Base-by-base conservation (phyloP, 768 basidiomycete genomes). In the Amanita thiersii region DNA sequence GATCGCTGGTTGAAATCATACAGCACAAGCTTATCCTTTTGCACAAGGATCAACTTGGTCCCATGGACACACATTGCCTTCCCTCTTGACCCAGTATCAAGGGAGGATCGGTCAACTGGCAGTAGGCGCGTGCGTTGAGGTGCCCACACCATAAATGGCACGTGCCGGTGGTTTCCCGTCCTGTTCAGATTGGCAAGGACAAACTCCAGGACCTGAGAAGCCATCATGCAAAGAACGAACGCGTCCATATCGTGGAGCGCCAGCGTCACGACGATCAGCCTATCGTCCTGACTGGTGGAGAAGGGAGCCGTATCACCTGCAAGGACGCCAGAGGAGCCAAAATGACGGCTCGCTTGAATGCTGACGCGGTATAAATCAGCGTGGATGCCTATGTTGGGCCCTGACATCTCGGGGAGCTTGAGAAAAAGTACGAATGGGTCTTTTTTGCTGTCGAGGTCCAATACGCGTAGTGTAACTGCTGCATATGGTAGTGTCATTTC, bases 1-100 rank as follows among this genome's bases (percentile, higher is more conserved):
- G n/a, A 21, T 7, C 35, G 21, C 29, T 44, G 43, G 31, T 44
- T 44, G 43, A 44, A 44, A 26, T 44, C 36, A n/a, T 44, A 44
- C 6, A 44, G 29, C 11, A 37, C 21, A 9, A 24, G 28, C 11
- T 11, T 32, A 6, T 38, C 18, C 14, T 29, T 18, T 17, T 37
- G 17, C 12, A 25, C 2, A 47, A 60, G 34, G 47, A 62, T 43
- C 62, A 66, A 74, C 44, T 63, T 66, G 15, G 62, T 63, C 14
- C 76, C 77, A 47, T 64, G 66, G 19, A 77, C 68, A 49, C 73
- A 76, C 56, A 76, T 77, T 6, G 74, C 72, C 75, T 77, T 79
- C 9, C 69, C 68, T n/a, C n/a, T n/a, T n/a, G n/a, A n/a, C n/a
- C n/a, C n/a, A n/a, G n/a, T n/a, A n/a, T n/a, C n/a, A n/a, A n/a